phyloP scores from a whole-genome alignment of 148 eudicot genomes.

The Persicaria tinctoria region DNA sequence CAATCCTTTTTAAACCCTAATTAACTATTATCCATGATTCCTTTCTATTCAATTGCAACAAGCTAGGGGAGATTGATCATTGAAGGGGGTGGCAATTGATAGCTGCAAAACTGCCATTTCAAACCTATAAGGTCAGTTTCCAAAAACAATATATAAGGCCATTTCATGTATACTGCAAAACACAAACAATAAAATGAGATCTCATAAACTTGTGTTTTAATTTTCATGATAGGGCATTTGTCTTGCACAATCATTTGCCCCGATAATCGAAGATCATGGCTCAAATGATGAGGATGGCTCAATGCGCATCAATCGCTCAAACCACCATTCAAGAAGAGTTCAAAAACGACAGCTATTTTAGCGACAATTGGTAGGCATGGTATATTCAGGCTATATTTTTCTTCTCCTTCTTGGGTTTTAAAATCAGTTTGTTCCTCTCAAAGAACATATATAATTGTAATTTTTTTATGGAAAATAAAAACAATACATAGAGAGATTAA shows the following conservation, averaged over 20 bases:
- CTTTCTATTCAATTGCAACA: neutral
- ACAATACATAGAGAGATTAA: too few species aligned
- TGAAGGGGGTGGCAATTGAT: neutral
- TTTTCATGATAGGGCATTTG: neutral
- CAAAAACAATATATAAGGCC: neutral
- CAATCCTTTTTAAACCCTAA: neutral
- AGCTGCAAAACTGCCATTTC: neutral
- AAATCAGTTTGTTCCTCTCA: too few species aligned
- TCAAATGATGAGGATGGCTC: neutral
- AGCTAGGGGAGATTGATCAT: neutral
- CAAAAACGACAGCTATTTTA: neutral
- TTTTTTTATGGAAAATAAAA: too few species aligned
- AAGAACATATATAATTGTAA: too few species aligned
- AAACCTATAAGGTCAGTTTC: neutral
- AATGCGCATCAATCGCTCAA: neutral
- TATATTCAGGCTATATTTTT: neutral
- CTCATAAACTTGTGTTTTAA: neutral
- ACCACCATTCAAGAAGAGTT: neutral
- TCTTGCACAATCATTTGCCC: neutral
- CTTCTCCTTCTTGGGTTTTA: too few species aligned
- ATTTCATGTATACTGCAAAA: neutral
- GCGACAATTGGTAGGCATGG: conserved; percentile 4
- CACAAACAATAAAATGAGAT: neutral
- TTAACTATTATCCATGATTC: neutral
- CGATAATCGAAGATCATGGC: conserved; percentile 2